A percentile compares a stretch with the other conserved stretches of the same genome.
Conservation (phyloP, 73 alveolate species). For the Symbiodinium pilosum region DNA sequence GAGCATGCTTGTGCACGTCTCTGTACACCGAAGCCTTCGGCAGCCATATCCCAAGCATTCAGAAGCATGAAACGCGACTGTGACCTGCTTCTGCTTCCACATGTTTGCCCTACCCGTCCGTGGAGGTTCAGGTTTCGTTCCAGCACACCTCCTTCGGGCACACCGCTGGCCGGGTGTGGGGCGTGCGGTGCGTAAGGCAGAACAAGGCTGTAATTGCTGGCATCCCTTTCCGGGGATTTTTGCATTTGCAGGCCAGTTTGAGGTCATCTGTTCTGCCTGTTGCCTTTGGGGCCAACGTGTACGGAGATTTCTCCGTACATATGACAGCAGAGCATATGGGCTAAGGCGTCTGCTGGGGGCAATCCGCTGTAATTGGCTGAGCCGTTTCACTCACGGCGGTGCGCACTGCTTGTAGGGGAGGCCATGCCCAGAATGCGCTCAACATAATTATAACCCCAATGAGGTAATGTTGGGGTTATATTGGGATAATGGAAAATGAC, state of each 20-base stretch:
- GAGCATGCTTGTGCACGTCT: no score
- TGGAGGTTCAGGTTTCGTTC: background rate
- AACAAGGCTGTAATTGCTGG: background rate
- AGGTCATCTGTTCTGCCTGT: background rate
- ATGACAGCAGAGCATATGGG: constrained; percentile 15
- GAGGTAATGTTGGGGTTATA: no score
- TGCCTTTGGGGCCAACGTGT: constrained; percentile 28
- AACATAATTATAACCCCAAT: no score
- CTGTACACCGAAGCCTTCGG: no score
- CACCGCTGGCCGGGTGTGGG: constrained; percentile 27
- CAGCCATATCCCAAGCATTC: no score
- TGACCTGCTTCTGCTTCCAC: no score
- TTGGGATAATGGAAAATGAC: no score
- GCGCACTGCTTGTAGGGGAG: constrained; percentile 14
- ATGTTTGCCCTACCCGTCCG: background rate
- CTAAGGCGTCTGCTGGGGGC: constrained; percentile 31
- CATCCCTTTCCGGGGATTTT: background rate
- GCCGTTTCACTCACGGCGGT: constrained; percentile 19
- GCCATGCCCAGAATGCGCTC: background rate
- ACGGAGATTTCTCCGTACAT: background rate
- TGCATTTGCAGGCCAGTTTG: background rate
- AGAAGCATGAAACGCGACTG: no score
- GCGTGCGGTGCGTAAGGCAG: constrained; percentile 9
- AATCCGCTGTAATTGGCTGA: background rate
- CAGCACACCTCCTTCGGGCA: background rate